Percentiles rank a stretch among this genome's conserved stretches.
phyloP scores from a whole-genome alignment of 495 filamentous ascomycete genomes.

The Penicillium cinerascens region DNA sequence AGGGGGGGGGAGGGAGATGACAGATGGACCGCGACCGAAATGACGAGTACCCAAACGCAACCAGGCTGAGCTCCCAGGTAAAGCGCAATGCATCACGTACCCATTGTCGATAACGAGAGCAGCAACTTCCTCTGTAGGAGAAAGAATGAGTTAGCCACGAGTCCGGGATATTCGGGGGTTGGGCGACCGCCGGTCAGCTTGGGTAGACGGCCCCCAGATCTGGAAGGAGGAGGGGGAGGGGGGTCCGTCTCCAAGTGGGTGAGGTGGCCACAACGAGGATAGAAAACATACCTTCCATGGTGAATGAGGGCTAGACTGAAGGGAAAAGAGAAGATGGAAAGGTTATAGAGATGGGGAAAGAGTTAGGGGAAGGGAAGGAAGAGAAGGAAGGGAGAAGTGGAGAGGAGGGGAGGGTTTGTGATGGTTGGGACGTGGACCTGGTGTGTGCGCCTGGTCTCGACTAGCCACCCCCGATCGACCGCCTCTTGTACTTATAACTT shows the following conservation, averaged over 20 bases:
- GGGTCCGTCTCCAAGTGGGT: conserved; percentile 28
- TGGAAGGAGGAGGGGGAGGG: conserved; percentile 9
- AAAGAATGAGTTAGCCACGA: conserved; percentile 51
- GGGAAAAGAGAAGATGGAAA: conserved; percentile 39
- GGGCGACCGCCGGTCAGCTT: conserved; percentile 2
- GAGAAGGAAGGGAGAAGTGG: conserved; percentile 37
- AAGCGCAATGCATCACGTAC: conserved; percentile 57
- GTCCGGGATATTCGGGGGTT: neutral
- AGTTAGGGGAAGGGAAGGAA: conserved; percentile 26
- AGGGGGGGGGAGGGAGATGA: conserved; percentile 13
- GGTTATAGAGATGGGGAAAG: conserved; percentile 25
- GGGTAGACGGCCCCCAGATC: conserved; percentile 1
- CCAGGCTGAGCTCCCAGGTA: conserved; percentile 19
- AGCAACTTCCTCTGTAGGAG: conserved; percentile 91
- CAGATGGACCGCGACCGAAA: conserved; percentile 27
- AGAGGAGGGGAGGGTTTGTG: conserved; percentile 30
- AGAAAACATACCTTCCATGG: conserved; percentile 73
- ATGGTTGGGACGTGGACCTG: conserved; percentile 30
- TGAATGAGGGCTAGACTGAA: conserved; percentile 40
- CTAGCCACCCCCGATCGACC: conserved; percentile 17
- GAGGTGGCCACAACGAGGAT: conserved; percentile 32
- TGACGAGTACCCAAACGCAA: conserved; percentile 18
- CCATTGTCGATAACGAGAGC: conserved; percentile 99
- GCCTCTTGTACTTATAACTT: neutral
- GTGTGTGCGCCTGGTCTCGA: conserved; percentile 24